These are phyloP conservation scores for Xylaria sp. DNA, from an alignment of 2,329 filamentous ascomycete species.

Conservation along the genomic window DNA sequence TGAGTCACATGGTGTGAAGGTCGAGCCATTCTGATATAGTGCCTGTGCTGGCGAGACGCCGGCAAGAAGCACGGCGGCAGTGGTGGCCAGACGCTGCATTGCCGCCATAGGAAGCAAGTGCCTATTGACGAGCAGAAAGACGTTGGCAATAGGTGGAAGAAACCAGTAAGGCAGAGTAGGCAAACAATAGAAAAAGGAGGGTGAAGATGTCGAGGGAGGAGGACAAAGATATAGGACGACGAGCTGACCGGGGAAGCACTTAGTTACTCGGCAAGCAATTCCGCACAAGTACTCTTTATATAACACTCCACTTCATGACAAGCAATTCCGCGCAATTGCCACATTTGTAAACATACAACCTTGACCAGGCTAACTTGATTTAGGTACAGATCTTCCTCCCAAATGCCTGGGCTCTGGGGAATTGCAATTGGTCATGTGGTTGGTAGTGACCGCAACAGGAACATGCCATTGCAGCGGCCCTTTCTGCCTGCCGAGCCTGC, in stretches of 20 bases:
- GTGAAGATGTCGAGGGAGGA: not conserved
- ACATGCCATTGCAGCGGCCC: slow-evolving; percentile 4
- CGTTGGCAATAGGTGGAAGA: not conserved
- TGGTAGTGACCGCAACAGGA: not conserved
- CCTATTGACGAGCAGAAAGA: not conserved
- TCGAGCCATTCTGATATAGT: slow-evolving; percentile 64
- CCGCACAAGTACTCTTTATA: not conserved
- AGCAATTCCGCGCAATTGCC: not conserved
- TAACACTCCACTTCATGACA: not conserved
- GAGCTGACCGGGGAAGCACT: not conserved
- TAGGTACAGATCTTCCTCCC: slow-evolving; percentile 17
- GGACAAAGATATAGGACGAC: not conserved
- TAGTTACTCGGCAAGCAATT: not conserved
- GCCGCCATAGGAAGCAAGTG: slow-evolving; percentile 7
- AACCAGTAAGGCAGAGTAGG: not conserved
- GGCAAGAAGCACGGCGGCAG: slow-evolving; percentile 29
- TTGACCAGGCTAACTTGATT: not conserved
- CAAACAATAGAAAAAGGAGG: not conserved
- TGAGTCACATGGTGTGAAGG: slow-evolving; percentile 69
- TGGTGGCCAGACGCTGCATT: slow-evolving; percentile 16
- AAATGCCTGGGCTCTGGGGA: not conserved
- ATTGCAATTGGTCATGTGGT: not conserved
- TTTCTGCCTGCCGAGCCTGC: no score
- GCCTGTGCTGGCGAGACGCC: slow-evolving; percentile 43
- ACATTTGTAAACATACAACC: slow-evolving; percentile 2